Conservation (phyloP, 2,329 filamentous ascomycete species). For the Fusarium cicatricum region DNA sequence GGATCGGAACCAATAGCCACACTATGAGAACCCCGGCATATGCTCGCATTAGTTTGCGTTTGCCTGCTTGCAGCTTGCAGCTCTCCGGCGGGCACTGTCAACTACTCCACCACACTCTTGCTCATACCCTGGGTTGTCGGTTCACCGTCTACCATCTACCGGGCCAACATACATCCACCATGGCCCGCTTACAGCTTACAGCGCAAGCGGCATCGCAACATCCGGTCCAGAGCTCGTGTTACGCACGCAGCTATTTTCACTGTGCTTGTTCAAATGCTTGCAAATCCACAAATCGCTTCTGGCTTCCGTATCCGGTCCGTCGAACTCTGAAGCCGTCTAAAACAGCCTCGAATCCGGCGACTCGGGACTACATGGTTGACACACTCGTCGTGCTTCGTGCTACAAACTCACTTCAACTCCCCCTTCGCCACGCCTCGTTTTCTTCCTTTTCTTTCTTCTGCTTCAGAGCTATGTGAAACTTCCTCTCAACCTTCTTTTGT, state of each 20-base stretch:
- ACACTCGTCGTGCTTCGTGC: slow-evolving; percentile 20
- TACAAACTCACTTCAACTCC: slow-evolving; percentile 26
- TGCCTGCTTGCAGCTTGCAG: slow-evolving; percentile 37
- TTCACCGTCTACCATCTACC: too few species aligned
- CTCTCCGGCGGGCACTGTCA: slow-evolving; percentile 7
- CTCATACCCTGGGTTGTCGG: background rate
- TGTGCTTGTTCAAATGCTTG: slow-evolving; percentile 14
- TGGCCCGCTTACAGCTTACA: slow-evolving; percentile 18
- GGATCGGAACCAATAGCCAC: slow-evolving; percentile 21
- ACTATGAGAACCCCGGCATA: slow-evolving; percentile 5
- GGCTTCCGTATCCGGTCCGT: slow-evolving; percentile 29
- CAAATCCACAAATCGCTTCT: slow-evolving; percentile 26
- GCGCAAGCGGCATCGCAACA: slow-evolving; percentile 11
- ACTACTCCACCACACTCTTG: slow-evolving; percentile 25
- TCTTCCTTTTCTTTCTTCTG: slow-evolving; percentile 1
- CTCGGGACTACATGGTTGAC: slow-evolving; percentile 18
- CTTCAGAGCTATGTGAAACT: slow-evolving; percentile 32
- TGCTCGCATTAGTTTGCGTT: slow-evolving; percentile 11
- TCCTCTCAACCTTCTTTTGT: slow-evolving; percentile 16
- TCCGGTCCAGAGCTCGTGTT: slow-evolving; percentile 7
- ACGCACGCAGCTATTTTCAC: slow-evolving; percentile 21
- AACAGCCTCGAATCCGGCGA: slow-evolving; percentile 28
- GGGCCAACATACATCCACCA: too few species aligned
- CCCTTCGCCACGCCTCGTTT: slow-evolving; percentile 2
- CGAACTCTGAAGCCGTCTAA: slow-evolving; percentile 29